Evolutionary conservation across 2,329 filamentous ascomycete genomes (phyloP).

Genomic region (Dactylonectria estremocensis): DNA sequence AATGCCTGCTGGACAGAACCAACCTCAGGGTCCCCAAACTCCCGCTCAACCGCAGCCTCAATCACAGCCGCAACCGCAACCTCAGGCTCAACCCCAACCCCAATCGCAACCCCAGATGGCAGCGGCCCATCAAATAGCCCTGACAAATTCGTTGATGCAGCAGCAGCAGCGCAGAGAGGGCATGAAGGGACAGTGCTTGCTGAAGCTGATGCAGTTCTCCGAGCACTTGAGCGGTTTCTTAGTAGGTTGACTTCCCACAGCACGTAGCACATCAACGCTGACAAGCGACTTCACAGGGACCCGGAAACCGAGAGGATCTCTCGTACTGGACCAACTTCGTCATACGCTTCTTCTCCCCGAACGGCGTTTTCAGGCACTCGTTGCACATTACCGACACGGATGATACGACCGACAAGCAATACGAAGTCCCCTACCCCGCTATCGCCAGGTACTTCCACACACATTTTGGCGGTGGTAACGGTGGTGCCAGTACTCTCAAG

Average conservation of each 20-base stretch:
- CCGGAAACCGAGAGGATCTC: slow-evolving; percentile 77
- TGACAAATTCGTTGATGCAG: slow-evolving; percentile 56
- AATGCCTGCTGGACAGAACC: slow-evolving; percentile 51
- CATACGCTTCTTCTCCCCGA: slow-evolving; percentile 82
- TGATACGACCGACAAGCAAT: slow-evolving; percentile 79
- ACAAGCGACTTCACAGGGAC: slow-evolving; percentile 57
- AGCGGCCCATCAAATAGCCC: slow-evolving; percentile 49
- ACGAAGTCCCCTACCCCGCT: slow-evolving; percentile 86
- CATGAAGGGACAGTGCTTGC: slow-evolving; percentile 70
- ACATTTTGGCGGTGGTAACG: slow-evolving; percentile 84
- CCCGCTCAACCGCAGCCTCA: slow-evolving; percentile 55
- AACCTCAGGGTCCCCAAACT: slow-evolving; percentile 54
- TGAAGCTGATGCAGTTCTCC: slow-evolving; percentile 75
- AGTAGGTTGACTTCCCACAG: slow-evolving; percentile 53
- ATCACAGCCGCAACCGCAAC: slow-evolving; percentile 50
- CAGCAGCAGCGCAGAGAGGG: slow-evolving; percentile 67
- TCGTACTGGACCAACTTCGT: slow-evolving; percentile 87
- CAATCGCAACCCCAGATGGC: slow-evolving; percentile 45
- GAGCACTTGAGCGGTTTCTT: slow-evolving; percentile 73
- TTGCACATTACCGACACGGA: slow-evolving; percentile 72
- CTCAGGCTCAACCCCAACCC: slow-evolving; percentile 53
- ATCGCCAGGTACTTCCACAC: slow-evolving; percentile 92
- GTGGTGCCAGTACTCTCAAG: slow-evolving; percentile 61
- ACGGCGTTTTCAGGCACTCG: slow-evolving; percentile 83
- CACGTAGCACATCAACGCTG: neutral